Evolutionary conservation across 1,284 basidiomycete species (phyloP), one percentile per base, ranked within the genome.

Genomic region (Prillingera fragicola): DNA sequence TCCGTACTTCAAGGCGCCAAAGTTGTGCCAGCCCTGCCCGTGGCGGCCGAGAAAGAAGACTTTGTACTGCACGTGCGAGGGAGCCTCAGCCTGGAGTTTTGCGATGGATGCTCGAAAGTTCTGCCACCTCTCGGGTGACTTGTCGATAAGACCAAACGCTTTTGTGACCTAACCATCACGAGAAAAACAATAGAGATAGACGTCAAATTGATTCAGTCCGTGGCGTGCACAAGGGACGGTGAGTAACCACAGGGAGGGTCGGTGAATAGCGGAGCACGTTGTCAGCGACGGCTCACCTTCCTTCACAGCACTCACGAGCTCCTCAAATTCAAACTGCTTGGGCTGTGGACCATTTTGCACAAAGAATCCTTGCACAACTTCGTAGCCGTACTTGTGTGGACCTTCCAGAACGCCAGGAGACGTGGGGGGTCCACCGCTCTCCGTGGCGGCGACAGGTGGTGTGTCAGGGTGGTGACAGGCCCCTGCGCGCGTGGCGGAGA

Each of bases 1-100:
- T 0, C 86, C 85, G 60, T 90, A 85, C 58, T 84, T 83, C 8
- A 67, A 66, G 54, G 83, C 80, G 0, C 74, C 88, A 6, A 84
- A 62, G 48, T 72, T 72, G 48, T 72, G 68, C 57, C 58, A 67
- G 21, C 70, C 70, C 54, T 70, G 67, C 22, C 69, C 70, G 48
- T 70, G 70, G 24, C 70, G 55, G 3, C 64, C 66, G 29, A 67
- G 55, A 54, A 72, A 68, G 44, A 70, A 49, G 31, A 70, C 63
- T 56, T 70, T 72, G 63, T 68, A 70, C 34, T 55, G 39, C n/a
- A 65, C 65, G 14, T 57, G 61, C 6, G 46, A 36, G 5, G 55
- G 50, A 5, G 67, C 69, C 17, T 53, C 32, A 2, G 36, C 43
- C 47, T 70, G 66, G 14, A 72, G 45, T 24, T 59, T 36, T 33